Conservation (phyloP, 169 alveolate genomes). For the Blepharisma undulans region DNA sequence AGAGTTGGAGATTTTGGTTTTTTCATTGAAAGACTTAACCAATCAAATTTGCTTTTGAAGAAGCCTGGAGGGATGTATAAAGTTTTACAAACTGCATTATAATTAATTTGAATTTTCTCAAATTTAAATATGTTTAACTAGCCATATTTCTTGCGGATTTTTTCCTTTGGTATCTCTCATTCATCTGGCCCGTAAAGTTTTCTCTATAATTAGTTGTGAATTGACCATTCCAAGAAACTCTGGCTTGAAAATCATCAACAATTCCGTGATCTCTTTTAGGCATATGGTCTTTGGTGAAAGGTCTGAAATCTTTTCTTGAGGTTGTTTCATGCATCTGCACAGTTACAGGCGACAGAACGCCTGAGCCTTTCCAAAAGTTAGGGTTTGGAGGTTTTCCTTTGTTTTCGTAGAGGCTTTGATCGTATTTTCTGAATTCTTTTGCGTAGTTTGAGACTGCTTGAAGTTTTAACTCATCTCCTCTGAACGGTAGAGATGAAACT, state of each 20-base stretch:
- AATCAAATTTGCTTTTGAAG: background rate
- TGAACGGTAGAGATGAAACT: background rate
- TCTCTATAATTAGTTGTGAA: background rate
- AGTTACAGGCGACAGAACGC: background rate
- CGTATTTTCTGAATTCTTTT: background rate
- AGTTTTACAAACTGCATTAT: background rate
- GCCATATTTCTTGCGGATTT: background rate
- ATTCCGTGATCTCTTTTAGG: slow-evolving; percentile 1
- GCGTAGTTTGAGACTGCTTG: background rate
- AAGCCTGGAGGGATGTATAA: slow-evolving; percentile 27
- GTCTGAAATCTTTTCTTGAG: background rate
- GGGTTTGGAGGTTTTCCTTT: background rate
- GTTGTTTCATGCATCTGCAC: background rate
- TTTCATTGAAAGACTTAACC: slow-evolving; percentile 27
- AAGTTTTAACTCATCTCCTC: background rate
- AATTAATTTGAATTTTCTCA: too few relatives aligned
- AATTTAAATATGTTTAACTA: background rate
- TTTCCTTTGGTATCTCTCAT: background rate
- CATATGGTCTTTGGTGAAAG: background rate
- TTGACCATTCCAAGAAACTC: background rate
- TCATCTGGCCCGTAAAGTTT: background rate
- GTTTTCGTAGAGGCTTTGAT: background rate
- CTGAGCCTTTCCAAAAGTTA: background rate
- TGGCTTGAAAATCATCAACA: background rate
- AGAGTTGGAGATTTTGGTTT: slow-evolving; percentile 24